phyloP scores from a whole-genome alignment of 768 basidiomycete species.

The Amanita exitialis region DNA sequence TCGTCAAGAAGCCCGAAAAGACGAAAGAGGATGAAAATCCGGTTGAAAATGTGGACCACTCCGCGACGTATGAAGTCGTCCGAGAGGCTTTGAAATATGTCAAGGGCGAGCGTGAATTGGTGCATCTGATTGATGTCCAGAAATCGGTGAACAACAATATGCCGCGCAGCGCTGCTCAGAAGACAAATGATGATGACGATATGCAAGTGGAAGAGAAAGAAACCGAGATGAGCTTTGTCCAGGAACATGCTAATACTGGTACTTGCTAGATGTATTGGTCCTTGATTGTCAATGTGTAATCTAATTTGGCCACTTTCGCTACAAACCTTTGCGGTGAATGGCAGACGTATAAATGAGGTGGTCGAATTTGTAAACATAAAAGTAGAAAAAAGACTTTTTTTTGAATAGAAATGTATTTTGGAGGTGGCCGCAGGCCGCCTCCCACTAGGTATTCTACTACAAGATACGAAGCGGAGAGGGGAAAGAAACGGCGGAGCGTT shows the following conservation, averaged over 20 bases:
- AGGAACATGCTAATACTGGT: neutral
- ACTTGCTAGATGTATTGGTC: neutral
- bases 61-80: slow-evolving; percentile 13
- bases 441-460: too few relatives aligned
- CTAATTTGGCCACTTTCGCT: too few relatives aligned
- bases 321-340: too few relatives aligned
- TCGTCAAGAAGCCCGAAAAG: slow-evolving; percentile 2
- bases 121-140: slow-evolving; percentile 28
- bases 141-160: slow-evolving; percentile 21
- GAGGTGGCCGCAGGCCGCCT: too few relatives aligned
- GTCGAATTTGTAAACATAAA: too few relatives aligned
- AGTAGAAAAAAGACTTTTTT: too few relatives aligned
- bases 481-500: too few relatives aligned
- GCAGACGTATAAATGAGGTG: too few relatives aligned
- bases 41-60: slow-evolving; percentile 7
- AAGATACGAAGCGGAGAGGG: too few relatives aligned
- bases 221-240: neutral
- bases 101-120: slow-evolving; percentile 17
- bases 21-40: slow-evolving; percentile 6
- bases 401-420: too few relatives aligned
- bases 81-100: slow-evolving; percentile 9
- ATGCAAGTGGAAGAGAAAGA: neutral
- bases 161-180: neutral
- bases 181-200: neutral
- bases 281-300: too few relatives aligned